Percentiles rank a stretch among this genome's conserved stretches.
Conservation (phyloP, 805 yeast genomes). For the Candida hispaniensis region DNA sequence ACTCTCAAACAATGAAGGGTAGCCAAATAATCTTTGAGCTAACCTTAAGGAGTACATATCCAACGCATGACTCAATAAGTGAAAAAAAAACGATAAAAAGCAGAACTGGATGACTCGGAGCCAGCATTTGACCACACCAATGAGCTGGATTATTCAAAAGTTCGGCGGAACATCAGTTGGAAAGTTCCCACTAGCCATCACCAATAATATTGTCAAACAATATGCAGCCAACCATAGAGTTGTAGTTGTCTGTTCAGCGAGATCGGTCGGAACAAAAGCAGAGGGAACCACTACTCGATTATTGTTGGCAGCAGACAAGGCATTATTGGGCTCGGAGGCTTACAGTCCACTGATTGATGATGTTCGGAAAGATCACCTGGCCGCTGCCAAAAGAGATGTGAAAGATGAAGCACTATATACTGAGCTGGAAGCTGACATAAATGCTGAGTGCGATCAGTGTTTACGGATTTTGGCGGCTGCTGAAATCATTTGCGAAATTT, state of each 20-base stretch:
- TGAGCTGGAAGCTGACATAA: constrained; percentile 48
- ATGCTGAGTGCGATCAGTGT: constrained; percentile 55
- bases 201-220: constrained; percentile 62
- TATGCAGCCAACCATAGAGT: constrained; percentile 50
- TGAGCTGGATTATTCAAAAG: constrained; percentile 70
- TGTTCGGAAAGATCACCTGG: constrained; percentile 67
- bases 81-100: no score
- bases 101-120: no score
- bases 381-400: constrained; percentile 54
- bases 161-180: constrained; percentile 98
- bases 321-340: constrained; percentile 25
- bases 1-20: no score
- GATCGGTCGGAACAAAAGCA: constrained; percentile 80
- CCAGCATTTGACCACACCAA: no score
- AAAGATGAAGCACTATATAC: constrained; percentile 37
- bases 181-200: constrained; percentile 78
- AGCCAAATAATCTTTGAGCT: no score
- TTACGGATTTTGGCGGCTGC: constrained; percentile 72
- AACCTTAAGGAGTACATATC: no score
- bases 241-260: constrained; percentile 92
- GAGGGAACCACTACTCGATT: constrained; percentile 94
- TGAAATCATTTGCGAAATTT: constrained; percentile 81
- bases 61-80: no score
- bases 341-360: constrained; percentile 50
- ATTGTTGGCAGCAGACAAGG: constrained; percentile 64